Evolutionary conservation across 1,284 basidiomycete species (phyloP).

Genomic region (Ceratobasidium sp.): DNA sequence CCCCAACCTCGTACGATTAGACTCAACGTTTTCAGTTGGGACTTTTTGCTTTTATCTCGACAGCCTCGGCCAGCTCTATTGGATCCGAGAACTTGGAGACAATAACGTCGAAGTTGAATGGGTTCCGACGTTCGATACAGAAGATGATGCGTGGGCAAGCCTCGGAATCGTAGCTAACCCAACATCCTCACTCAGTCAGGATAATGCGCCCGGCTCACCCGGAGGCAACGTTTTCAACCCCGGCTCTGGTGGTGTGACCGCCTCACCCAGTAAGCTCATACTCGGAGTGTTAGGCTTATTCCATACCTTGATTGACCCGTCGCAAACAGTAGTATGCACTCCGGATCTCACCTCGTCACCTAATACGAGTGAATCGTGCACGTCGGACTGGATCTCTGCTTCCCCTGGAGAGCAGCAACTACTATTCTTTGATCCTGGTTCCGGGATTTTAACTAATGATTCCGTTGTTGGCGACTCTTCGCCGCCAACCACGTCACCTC

Average conservation of each 20-base stretch:
- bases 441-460: slow-evolving; percentile 1
- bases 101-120: not conserved
- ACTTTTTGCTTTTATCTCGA: not conserved
- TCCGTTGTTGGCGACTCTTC: not conserved
- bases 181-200: not conserved
- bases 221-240: not conserved
- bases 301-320: not conserved
- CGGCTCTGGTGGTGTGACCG: not conserved
- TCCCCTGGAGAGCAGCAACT: not conserved
- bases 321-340: not conserved
- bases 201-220: not conserved
- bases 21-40: not conserved
- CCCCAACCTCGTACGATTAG: not conserved
- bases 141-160: not conserved
- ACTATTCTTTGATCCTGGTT: not conserved
- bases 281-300: not conserved
- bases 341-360: not conserved
- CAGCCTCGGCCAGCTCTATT: not conserved
- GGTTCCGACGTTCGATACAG: not conserved
- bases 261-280: not conserved
- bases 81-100: not conserved
- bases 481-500: not conserved
- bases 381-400: not conserved
- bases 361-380: not conserved
- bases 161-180: not conserved